These are phyloP conservation scores for Scedosporium boydii DNA, from an alignment of 2,329 filamentous ascomycete genomes.

Conservation along the genomic window DNA sequence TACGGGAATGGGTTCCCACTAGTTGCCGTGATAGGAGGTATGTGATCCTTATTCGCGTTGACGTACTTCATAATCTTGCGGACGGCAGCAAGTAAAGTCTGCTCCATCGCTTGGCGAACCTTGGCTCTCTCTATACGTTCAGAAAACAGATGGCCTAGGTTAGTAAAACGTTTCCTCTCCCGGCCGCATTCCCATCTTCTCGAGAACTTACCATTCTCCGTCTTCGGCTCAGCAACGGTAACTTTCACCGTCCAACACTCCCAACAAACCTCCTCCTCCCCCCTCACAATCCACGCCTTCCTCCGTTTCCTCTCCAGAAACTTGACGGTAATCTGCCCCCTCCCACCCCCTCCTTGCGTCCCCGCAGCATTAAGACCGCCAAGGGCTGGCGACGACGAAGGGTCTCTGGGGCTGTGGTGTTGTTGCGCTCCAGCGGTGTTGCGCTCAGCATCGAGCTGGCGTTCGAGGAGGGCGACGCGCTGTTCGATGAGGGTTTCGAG, in stretches of 20 bases:
- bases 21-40: conserved; percentile 91
- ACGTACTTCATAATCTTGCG: conserved; percentile 85
- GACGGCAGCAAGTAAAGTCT: conserved; percentile 75
- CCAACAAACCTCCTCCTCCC: conserved; percentile 93
- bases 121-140: conserved; percentile 60
- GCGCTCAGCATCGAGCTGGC: conserved; percentile 60
- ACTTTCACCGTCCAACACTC: conserved; percentile 92
- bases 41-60: conserved; percentile 87
- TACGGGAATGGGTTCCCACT: conserved; percentile 94
- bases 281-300: conserved; percentile 69
- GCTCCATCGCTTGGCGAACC: conserved; percentile 83
- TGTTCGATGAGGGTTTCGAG: conserved; percentile 91
- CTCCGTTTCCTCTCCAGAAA: conserved; percentile 90
- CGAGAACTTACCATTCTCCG: conserved; percentile 83
- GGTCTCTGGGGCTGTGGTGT: conserved; percentile 6
- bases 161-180: too few relatives aligned
- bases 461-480: conserved; percentile 67
- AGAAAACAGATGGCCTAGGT: too few relatives aligned
- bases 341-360: conserved; percentile 40
- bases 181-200: too few relatives aligned
- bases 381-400: conserved; percentile 6
- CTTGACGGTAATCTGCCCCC: conserved; percentile 75
- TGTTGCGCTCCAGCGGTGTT: conserved; percentile 13
- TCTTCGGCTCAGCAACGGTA: conserved; percentile 81
- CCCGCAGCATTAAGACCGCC: conserved; percentile 5